phyloP scores from a whole-genome alignment of 163 green algal genomes.

The Coccomyxa subellipsoidea region DNA sequence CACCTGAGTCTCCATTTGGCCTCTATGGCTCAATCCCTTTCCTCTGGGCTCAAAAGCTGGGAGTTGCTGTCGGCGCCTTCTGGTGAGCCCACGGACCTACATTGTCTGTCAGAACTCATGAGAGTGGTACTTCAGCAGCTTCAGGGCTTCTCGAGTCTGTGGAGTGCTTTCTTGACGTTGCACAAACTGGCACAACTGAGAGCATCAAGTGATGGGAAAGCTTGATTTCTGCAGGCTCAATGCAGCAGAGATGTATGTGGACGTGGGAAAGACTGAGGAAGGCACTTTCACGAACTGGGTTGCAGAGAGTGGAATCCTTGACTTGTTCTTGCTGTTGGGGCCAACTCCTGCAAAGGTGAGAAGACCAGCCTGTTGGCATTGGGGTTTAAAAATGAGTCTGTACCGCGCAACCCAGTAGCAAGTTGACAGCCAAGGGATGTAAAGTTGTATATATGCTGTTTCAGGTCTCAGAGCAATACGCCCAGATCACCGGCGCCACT shows the following conservation, averaged over 20 bases:
- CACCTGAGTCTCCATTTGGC: slow-evolving; percentile 87
- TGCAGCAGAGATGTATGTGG: slow-evolving; percentile 96
- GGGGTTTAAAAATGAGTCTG: too few species aligned
- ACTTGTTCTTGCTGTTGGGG: slow-evolving; percentile 90
- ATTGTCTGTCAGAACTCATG: not conserved
- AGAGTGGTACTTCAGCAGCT: too few species aligned
- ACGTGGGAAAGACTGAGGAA: slow-evolving; percentile 61
- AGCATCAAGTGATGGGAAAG: not conserved
- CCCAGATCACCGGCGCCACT: slow-evolving; percentile 75
- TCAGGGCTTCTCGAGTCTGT: too few species aligned
- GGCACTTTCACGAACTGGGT: slow-evolving; percentile 86
- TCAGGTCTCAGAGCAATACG: slow-evolving; percentile 72
- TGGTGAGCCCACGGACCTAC: slow-evolving; percentile 58
- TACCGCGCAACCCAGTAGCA: too few species aligned
- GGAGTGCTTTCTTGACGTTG: too few species aligned
- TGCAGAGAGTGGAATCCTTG: slow-evolving; percentile 90
- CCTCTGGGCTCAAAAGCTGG: slow-evolving; percentile 78
- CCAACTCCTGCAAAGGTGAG: slow-evolving; percentile 50
- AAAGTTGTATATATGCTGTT: not conserved
- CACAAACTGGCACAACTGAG: too few species aligned
- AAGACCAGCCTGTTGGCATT: not conserved
- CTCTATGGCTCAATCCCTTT: slow-evolving; percentile 97
- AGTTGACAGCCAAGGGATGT: not conserved
- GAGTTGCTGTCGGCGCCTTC: slow-evolving; percentile 79
- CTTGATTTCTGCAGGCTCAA: slow-evolving; percentile 73